Conservation (phyloP, 1,139 yeast genomes). For the Suhomyces bribrorum region DNA sequence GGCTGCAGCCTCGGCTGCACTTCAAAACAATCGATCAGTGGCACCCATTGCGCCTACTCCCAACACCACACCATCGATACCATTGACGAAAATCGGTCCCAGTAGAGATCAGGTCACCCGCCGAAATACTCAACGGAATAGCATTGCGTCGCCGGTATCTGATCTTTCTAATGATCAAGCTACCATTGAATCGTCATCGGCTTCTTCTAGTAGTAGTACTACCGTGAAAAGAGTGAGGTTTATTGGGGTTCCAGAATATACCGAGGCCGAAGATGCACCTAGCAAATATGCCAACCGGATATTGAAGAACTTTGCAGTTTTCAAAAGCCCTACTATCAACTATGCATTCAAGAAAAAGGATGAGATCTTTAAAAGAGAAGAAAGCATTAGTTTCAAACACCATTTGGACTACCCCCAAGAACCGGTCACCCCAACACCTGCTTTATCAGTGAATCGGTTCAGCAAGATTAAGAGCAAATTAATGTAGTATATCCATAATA, state of each 20-base stretch:
- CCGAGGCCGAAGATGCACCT: slow-evolving; percentile 59
- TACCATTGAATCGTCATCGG: slow-evolving; percentile 12
- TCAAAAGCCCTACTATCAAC: slow-evolving; percentile 27
- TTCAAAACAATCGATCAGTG: neutral
- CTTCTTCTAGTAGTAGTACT: slow-evolving; percentile 13
- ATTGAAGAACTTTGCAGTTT: slow-evolving; percentile 47
- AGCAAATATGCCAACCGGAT: slow-evolving; percentile 48
- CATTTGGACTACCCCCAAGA: slow-evolving; percentile 22
- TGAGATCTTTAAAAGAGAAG: slow-evolving; percentile 50
- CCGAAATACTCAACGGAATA: slow-evolving; percentile 35
- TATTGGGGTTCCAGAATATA: slow-evolving; percentile 52
- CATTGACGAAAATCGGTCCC: slow-evolving; percentile 7
- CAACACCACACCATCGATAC: slow-evolving; percentile 1
- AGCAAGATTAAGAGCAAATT: slow-evolving; percentile 16
- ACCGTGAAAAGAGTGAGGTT: slow-evolving; percentile 49
- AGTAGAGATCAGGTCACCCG: slow-evolving; percentile 38
- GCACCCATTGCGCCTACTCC: neutral
- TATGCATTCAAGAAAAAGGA: slow-evolving; percentile 39
- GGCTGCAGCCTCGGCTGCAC: slow-evolving; percentile 7
- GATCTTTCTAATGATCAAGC: slow-evolving; percentile 4
- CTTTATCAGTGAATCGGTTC: slow-evolving; percentile 10
- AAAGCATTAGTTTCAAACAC: slow-evolving; percentile 50
- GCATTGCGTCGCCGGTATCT: slow-evolving; percentile 20
- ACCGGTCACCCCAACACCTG: slow-evolving; percentile 1
- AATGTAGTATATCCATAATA: slow-evolving; percentile 7